Conservation (phyloP, 805 yeast species). For the Middelhovenomyces tepae region DNA sequence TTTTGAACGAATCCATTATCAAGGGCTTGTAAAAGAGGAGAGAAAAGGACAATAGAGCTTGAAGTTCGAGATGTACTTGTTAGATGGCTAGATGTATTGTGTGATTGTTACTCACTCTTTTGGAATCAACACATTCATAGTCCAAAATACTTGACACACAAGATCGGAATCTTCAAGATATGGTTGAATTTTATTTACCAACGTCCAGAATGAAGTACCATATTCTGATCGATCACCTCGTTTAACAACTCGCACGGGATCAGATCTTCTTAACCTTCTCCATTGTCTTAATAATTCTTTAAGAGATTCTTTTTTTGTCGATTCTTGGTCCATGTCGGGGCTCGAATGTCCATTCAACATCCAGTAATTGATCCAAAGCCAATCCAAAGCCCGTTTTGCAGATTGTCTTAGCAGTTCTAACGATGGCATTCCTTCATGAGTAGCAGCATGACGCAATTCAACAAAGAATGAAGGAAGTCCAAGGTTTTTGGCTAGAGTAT, state of each 20-base stretch:
- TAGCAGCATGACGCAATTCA: constrained; percentile 80
- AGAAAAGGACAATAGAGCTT: constrained; percentile 12
- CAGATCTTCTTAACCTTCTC: constrained; percentile 41
- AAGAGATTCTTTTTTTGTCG: constrained; percentile 15
- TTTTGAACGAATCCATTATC: constrained; percentile 9
- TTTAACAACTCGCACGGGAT: constrained; percentile 33
- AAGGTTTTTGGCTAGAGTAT: constrained; percentile 57
- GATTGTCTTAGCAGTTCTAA: constrained; percentile 58
- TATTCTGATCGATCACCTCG: constrained; percentile 36
- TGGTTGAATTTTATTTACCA: constrained; percentile 24
- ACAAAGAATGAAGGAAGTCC: constrained; percentile 76
- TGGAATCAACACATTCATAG: constrained; percentile 29
- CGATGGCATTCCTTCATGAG: constrained; percentile 80
- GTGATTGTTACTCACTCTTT: no score
- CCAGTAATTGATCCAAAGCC: constrained; percentile 80
- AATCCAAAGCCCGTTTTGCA: constrained; percentile 51
- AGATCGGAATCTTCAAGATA: constrained; percentile 13
- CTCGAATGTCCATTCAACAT: constrained; percentile 15
- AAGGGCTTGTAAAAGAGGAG: constrained; percentile 13
- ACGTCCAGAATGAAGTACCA: constrained; percentile 37
- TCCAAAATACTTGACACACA: constrained; percentile 24
- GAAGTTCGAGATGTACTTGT: constrained; percentile 2
- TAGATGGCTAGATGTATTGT: no score
- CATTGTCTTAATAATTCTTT: constrained; percentile 36
- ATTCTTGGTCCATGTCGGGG: not conserved